These are phyloP conservation scores for Penicillium sp. DNA, from an alignment of 2,329 filamentous ascomycete genomes.

Conservation along the genomic window DNA sequence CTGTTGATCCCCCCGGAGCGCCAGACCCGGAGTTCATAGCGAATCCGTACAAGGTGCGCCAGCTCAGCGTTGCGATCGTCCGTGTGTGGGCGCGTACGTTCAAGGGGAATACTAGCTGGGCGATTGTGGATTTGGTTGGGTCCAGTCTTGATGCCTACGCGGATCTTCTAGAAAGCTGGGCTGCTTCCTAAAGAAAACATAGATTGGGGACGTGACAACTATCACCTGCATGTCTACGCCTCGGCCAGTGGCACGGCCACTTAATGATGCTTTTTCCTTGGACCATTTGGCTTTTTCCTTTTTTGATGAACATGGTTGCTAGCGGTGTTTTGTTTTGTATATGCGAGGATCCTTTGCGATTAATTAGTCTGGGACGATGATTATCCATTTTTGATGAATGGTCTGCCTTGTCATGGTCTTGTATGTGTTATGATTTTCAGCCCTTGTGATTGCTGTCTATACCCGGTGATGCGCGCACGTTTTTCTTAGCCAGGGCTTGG, in stretches of 20 bases:
- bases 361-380: slow-evolving; percentile 3
- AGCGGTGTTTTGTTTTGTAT: slow-evolving; percentile 25
- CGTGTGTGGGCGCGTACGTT: slow-evolving; percentile 53
- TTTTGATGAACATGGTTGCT: slow-evolving; percentile 30
- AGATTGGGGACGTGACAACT: background rate
- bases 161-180: slow-evolving; percentile 44
- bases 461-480: slow-evolving; percentile 22
- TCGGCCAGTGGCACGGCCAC: slow-evolving; percentile 3
- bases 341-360: slow-evolving; percentile 14
- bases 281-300: slow-evolving; percentile 18
- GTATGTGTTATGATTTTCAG: slow-evolving; percentile 28
- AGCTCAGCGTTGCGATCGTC: slow-evolving; percentile 54
- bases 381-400: slow-evolving; percentile 12
- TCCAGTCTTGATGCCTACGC: slow-evolving; percentile 52
- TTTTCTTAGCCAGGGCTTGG: slow-evolving; percentile 10
- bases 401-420: slow-evolving; percentile 5
- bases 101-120: slow-evolving; percentile 54
- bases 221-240: background rate
- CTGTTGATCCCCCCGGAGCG: slow-evolving; percentile 42
- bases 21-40: slow-evolving; percentile 49
- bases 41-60: slow-evolving; percentile 48
- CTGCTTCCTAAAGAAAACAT: background rate
- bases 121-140: slow-evolving; percentile 52
- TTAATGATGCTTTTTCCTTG: slow-evolving; percentile 24
- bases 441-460: slow-evolving; percentile 27